These are phyloP conservation scores for Parsonsia alboflavescens DNA, from an alignment of 257 asterid genomes.

Conservation along the genomic window DNA sequence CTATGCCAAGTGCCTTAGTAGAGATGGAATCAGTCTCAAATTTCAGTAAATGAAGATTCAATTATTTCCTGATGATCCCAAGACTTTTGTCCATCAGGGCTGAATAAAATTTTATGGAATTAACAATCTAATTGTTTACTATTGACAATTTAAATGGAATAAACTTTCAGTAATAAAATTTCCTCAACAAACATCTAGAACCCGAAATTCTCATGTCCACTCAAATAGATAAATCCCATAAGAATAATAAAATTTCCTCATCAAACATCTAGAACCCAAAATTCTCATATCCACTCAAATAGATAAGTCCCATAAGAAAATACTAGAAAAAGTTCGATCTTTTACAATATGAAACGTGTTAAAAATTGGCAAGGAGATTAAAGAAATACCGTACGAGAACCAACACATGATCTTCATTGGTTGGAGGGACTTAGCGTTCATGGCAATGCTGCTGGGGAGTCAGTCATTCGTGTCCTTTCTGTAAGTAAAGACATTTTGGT, in stretches of 20 bases:
- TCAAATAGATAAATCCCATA: neutral
- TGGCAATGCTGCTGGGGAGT: neutral
- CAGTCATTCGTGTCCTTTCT: neutral
- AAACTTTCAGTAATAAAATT: too few relatives aligned
- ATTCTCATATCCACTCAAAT: neutral
- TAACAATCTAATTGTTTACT: too few relatives aligned
- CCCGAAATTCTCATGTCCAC: too few relatives aligned
- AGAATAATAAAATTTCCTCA: too few relatives aligned
- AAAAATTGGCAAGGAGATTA: neutral
- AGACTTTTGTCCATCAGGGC: neutral
- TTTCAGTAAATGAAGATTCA: neutral
- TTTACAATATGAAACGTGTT: neutral
- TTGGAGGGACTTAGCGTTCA: conserved; percentile 6
- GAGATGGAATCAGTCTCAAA: neutral
- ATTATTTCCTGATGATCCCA: neutral
- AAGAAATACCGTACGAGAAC: neutral
- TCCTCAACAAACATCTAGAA: too few relatives aligned
- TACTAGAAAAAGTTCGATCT: neutral
- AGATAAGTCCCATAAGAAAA: neutral
- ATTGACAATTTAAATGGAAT: too few relatives aligned
- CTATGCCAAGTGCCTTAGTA: neutral
- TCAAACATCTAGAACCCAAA: too few relatives aligned
- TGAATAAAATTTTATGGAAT: too few relatives aligned
- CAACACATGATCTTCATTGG: neutral
- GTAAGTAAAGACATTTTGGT: neutral